Percentiles rank a stretch among this genome's conserved stretches.
These are phyloP conservation scores for Gaertneriomyces semiglobifer DNA, from an alignment of 192 early-diverging fungal genomes.

Conservation along the genomic window DNA sequence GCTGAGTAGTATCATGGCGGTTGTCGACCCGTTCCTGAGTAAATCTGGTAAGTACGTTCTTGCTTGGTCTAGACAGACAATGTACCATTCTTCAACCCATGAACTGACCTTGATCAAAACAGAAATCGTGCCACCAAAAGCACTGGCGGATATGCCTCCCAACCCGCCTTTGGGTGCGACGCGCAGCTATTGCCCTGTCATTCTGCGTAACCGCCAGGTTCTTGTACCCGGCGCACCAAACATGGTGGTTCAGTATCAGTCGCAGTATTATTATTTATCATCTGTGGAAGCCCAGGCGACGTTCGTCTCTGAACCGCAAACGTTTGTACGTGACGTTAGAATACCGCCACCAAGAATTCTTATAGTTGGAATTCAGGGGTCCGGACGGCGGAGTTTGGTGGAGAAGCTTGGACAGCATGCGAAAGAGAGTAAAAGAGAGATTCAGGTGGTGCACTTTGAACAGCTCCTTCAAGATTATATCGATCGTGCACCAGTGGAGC, in stretches of 20 bases:
- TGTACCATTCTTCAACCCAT: background rate
- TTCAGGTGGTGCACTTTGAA: no score
- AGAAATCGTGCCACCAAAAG: conserved; percentile 20
- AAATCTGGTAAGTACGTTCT: conserved; percentile 32
- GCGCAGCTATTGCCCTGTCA: conserved; percentile 52
- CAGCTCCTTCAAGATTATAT: no score
- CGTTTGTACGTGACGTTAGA: conserved; percentile 28
- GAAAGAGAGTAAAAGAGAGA: no score
- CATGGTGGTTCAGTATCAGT: conserved; percentile 42
- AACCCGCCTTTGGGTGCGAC: conserved; percentile 44
- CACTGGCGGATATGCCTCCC: conserved; percentile 28
- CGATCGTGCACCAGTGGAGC: no score
- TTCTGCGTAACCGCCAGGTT: conserved; percentile 33
- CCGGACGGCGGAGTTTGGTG: no score
- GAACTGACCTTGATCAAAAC: background rate
- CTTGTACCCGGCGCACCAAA: conserved; percentile 38
- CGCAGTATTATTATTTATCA: conserved; percentile 39
- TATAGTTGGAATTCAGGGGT: no score
- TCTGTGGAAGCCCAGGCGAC: conserved; percentile 39
- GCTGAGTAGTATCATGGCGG: conserved; percentile 31
- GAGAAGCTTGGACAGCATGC: no score
- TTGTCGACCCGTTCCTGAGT: conserved; percentile 47
- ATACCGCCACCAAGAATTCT: conserved; percentile 14
- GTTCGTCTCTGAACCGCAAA: conserved; percentile 46
- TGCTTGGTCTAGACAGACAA: background rate